Evolutionary conservation across 1,139 yeast species (phyloP), one percentile per base, ranked within the genome.

Genomic region (Suhomyces terraborum): DNA sequence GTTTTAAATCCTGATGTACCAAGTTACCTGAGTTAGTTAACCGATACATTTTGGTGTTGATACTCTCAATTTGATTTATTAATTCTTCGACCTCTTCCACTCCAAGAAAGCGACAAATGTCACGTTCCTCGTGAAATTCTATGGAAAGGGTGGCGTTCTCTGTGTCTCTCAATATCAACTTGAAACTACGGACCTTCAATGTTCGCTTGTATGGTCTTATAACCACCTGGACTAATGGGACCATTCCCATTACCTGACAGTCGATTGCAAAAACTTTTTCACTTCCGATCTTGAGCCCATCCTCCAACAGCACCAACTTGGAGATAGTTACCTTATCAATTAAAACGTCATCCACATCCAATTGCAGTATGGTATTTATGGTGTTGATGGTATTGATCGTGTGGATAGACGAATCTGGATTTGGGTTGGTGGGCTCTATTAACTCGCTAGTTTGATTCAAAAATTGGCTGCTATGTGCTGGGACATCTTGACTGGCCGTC

Each of bases 191-290:
- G 1, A 63, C 47, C 39, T 66, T 66, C 14, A 66, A 38, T 1
- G 72, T 63, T 24, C 69, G 47, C 6, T 51, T 50, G 38, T 52
- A 62, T 1, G 72, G 73, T 39, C 61, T 63, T 8, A 68, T 49
- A 2, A 62, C 47, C 21, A 67, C 55, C 4, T 55, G 51, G 7
- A 43, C 43, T n/a, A 39, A 21, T 2, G 67, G 66, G 4, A 51
- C 26, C 28, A 50, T 40, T 10, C 59, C 60, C 12, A 41, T 32
- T 3, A 64, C 21, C 26, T 28, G 47, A 2, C 56, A 63, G 6
- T 49, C 45, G 6, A 62, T 38, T 32, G 58, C 61, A 45, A 52
- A 61, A 2, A 48, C 40, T 22, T 46, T 54, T 3, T 43, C 43
- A 8, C 47, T 54, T 7, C 46, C 50, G 2, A 42, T 6, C 3